Evolutionary conservation across 2,329 filamentous ascomycete genomes (phyloP), one percentile per base, ranked within the genome.

Genomic region (Exophiala alcalophila): DNA sequence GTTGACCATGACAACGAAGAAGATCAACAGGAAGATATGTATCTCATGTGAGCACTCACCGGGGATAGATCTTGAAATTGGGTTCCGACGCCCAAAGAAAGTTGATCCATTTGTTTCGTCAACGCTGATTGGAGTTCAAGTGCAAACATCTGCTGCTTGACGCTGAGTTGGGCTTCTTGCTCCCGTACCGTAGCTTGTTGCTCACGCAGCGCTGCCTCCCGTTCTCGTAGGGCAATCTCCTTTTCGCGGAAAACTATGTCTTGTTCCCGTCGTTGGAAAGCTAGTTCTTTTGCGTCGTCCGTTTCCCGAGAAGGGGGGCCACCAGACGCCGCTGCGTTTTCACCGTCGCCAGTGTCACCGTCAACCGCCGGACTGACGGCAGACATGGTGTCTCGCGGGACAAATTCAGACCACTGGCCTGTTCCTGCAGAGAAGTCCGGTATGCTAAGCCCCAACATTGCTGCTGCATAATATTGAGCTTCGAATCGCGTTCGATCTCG

Each of bases 201-300:
- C 31, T 53, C 49, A 14, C 52, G 24, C 21, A 55, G 16, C n/a
- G 44, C 32, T 12, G 44, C 43, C 31, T 51, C 52, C n/a, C 44
- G 40, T 32, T 56, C 54, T 9, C 47, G 36, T 5, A 55, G 12
- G 12, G 37, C 34, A n/a, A 52, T 19, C 18, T 53, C 50, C 26
- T 49, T 51, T 25, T 53, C 54, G 6, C 54, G 45, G 16, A 44
- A 38, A 8, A 30, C 30, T 16, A 53, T 30, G 10, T 50, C 47
- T 14, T 52, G 43, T 21, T 55, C 54, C 29, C 50, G 45, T 21
- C 39, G 40, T 4, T 34, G 42, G 21, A 44, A 28, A 16, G 49
- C 51, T 18, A 44, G 35, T 19, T 48, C 47, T 30, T 39, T 34
- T 16, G 39, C 21, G 12, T 49, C 47, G 11, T 39, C 40, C 27